phyloP scores from a whole-genome alignment of 1,139 yeast genomes.

The Nakaseomyces glabratus region DNA sequence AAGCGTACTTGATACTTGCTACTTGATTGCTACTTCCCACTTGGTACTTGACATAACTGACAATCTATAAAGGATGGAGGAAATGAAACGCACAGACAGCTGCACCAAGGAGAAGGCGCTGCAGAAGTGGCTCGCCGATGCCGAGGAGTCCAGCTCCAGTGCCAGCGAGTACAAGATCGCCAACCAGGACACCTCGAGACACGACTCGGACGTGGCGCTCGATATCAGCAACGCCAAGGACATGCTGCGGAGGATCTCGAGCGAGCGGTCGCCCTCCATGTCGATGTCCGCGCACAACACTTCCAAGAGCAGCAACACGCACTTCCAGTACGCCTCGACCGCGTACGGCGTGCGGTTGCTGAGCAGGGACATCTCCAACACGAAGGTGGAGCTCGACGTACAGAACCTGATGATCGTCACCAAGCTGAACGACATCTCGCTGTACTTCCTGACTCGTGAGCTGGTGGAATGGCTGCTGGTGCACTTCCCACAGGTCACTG shows the following conservation, averaged over 20 bases:
- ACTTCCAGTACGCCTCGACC: slow-evolving; percentile 69
- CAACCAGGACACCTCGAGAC: not conserved
- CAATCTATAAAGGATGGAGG: slow-evolving; percentile 1
- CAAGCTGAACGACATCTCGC: slow-evolving; percentile 72
- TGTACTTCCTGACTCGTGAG: slow-evolving; percentile 66
- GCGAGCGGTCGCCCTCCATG: slow-evolving; percentile 6
- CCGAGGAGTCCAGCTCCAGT: slow-evolving; percentile 1
- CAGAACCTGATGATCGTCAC: slow-evolving; percentile 71
- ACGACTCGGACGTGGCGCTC: slow-evolving; percentile 1
- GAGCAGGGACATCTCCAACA: slow-evolving; percentile 64
- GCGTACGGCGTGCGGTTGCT: slow-evolving; percentile 79
- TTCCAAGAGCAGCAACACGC: slow-evolving; percentile 37
- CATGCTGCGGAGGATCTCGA: slow-evolving; percentile 9
- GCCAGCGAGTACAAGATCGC: slow-evolving; percentile 1
- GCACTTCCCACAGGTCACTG: slow-evolving; percentile 40
- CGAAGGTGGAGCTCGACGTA: slow-evolving; percentile 64
- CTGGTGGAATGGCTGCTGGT: slow-evolving; percentile 65
- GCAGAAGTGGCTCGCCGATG: slow-evolving; percentile 5
- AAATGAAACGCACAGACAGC: not conserved
- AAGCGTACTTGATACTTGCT: too few species aligned
- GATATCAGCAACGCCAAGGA: slow-evolving; percentile 9
- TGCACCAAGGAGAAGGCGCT: slow-evolving; percentile 5
- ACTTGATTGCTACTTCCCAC: too few species aligned
- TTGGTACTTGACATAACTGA: too few species aligned
- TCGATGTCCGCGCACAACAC: slow-evolving; percentile 5